These are phyloP conservation scores for Fusarium sublunatum DNA, from an alignment of 2,329 filamentous ascomycete species.

Conservation along the genomic window DNA sequence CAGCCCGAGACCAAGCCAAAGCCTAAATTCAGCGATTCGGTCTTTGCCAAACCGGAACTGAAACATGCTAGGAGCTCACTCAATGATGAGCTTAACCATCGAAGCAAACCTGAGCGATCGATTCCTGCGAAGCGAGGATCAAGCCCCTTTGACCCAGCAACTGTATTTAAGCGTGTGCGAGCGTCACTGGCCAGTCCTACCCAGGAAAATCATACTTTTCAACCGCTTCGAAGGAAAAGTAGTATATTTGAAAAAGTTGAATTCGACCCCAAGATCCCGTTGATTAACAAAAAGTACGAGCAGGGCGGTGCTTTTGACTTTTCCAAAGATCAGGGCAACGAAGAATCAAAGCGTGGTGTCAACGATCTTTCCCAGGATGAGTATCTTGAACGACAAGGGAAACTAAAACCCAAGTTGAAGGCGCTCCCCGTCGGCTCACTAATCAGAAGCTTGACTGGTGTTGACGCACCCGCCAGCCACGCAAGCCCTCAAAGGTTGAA, in stretches of 20 bases:
- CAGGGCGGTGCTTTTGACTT: conserved; percentile 66
- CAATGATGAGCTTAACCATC: conserved; percentile 54
- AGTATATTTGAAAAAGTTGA: conserved; percentile 67
- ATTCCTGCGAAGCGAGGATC: conserved; percentile 60
- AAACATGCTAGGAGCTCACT: conserved; percentile 68
- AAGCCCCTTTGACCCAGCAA: conserved; percentile 68
- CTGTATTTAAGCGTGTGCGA: conserved; percentile 68
- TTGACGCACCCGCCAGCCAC: conserved; percentile 42
- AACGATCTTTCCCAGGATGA: conserved; percentile 59
- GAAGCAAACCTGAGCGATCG: conserved; percentile 48
- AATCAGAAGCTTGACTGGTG: conserved; percentile 44
- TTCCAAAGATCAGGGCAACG: conserved; percentile 49
- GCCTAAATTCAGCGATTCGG: conserved; percentile 45
- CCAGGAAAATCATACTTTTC: conserved; percentile 36
- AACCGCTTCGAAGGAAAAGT: conserved; percentile 50
- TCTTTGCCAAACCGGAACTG: conserved; percentile 70
- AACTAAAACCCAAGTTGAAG: conserved; percentile 53
- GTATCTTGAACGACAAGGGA: conserved; percentile 61
- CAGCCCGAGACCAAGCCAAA: conserved; percentile 28
- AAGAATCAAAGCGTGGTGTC: conserved; percentile 46
- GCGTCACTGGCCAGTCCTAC: conserved; percentile 55
- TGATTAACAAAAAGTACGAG: conserved; percentile 69
- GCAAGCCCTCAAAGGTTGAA: conserved; percentile 55
- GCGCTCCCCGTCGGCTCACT: conserved; percentile 40
- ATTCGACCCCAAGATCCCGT: conserved; percentile 64